A percentile compares a stretch with the other conserved stretches of the same genome.
Conservation (phyloP, 208 protist genomes). For the Herpetomonas tarakana region DNA sequence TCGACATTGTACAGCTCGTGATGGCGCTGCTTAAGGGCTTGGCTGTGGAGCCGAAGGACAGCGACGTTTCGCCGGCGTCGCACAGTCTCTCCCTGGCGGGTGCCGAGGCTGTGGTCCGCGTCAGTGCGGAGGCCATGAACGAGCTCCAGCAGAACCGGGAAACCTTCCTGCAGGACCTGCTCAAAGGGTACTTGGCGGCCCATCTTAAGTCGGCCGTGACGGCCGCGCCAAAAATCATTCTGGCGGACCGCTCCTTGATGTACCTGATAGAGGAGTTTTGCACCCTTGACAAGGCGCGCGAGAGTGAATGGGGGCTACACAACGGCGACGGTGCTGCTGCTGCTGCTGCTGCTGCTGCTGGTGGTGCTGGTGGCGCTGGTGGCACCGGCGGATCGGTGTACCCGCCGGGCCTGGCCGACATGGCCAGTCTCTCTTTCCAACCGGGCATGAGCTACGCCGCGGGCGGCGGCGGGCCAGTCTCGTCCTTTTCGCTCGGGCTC, state of each 20-base stretch:
- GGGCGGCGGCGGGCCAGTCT: not conserved
- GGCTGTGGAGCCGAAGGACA: not conserved
- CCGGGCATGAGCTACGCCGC: not conserved
- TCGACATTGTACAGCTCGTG: conserved; percentile 30
- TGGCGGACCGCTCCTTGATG: not conserved
- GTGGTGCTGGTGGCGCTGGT: not conserved
- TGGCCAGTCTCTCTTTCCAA: not conserved
- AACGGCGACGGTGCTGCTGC: too few species aligned
- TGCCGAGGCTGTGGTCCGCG: not conserved
- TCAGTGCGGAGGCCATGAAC: not conserved
- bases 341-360: too few species aligned
- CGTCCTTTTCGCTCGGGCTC: not conserved
- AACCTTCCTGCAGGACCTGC: conserved; percentile 23
- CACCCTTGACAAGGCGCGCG: not conserved
- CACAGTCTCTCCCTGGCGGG: not conserved
- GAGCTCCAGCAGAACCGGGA: conserved; percentile 15
- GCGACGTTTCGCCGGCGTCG: conserved; percentile 10
- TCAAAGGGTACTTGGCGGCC: conserved; percentile 20
- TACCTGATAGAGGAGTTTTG: not conserved
- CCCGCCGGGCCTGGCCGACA: not conserved
- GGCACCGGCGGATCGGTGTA: not conserved
- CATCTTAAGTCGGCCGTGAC: conserved; percentile 12
- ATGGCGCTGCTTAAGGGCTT: conserved; percentile 27
- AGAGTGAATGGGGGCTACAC: not conserved
- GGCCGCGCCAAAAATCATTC: conserved; percentile 3